Evolutionary conservation across 106 monocot genomes (phyloP), one percentile per base, ranked within the genome.

Genomic region (Platanthera zijinensis): DNA sequence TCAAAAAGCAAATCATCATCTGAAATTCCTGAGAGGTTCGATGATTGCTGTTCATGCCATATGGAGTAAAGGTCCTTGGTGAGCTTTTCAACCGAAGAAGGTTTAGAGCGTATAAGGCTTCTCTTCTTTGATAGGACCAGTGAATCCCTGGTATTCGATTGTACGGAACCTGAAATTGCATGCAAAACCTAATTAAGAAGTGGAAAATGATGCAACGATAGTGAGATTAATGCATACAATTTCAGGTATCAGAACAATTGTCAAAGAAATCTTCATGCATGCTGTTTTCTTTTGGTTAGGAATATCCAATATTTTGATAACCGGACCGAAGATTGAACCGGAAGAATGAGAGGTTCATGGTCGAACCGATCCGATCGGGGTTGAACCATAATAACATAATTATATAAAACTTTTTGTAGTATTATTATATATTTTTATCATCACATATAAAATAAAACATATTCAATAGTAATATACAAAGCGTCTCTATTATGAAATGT

Each of bases 1-100:
- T 89, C 89, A 85, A 83, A 89, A 32, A 92, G 88, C 21, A 92
- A 76, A 79, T 92, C 89, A 10, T 88, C 88, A 68, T 84, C 82
- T 32, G 83, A 80, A 6, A 82, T 80, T 39, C 74, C 79, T 5
- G 83, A 84, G 57, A 83, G 66, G 30, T 86, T 77, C 6, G 81
- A 86, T 19, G 83, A 83, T 56, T 89, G 88, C 21, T 92, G 83
- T 74, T 86, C 86, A 73, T 92, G 88, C 78, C 82, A 77, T 69
- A 92, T 92, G 28, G 81, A 79, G 77, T 85, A 69, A 5, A 92
- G 77, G 32, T 92, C 89, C 52, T 83, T 92, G 7, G 88, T 89
- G 46, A 92, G 92, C 81, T 89, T 92, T 64, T 92, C 92, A 39
- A 89, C 86, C 13, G 56, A 56, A 47, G 91, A 86, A 11, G 86